These are phyloP conservation scores for Sclerotiophoma versabilis DNA, from an alignment of 2,329 filamentous ascomycete genomes.

Conservation along the genomic window DNA sequence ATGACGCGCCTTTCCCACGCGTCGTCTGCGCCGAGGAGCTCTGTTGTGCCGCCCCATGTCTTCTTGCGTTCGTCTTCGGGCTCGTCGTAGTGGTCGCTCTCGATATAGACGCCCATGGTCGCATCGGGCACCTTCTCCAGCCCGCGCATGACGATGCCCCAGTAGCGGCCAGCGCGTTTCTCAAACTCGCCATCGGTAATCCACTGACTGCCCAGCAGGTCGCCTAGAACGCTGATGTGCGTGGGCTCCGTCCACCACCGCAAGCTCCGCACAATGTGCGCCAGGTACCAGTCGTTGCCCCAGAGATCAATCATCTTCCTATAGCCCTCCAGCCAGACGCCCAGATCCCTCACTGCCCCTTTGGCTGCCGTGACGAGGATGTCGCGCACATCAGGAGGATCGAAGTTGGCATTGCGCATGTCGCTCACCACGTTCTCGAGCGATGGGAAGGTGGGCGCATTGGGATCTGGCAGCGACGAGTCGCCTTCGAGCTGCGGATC, in stretches of 20 bases:
- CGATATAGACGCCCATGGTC: constrained; percentile 34
- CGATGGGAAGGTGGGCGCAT: constrained; percentile 49
- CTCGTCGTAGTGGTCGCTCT: constrained; percentile 28
- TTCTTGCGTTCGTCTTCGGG: constrained; percentile 13
- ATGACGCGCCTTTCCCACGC: constrained; percentile 80
- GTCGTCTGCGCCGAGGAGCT: constrained; percentile 55
- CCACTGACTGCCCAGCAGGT: constrained; percentile 95
- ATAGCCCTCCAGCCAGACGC: constrained; percentile 68
- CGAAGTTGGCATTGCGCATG: constrained; percentile 27
- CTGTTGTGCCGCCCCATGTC: constrained; percentile 38
- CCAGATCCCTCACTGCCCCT: constrained; percentile 65
- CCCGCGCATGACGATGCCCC: constrained; percentile 79
- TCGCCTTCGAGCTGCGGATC: constrained; percentile 96
- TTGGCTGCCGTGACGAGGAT: constrained; percentile 23
- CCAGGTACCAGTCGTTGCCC: constrained; percentile 94
- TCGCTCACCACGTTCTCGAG: constrained; percentile 44
- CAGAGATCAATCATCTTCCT: constrained; percentile 86
- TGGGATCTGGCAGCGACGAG: constrained; percentile 71
- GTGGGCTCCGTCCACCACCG: constrained; percentile 86
- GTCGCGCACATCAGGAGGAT: constrained; percentile 13
- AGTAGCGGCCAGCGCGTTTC: constrained; percentile 75
- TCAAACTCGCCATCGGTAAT: constrained; percentile 85
- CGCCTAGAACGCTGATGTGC: constrained; percentile 87
- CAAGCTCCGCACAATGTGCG: constrained; percentile 86
- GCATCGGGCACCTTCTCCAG: constrained; percentile 65